Base-by-base conservation (phyloP, 768 basidiomycete species). In the Agaricus blazei region DNA sequence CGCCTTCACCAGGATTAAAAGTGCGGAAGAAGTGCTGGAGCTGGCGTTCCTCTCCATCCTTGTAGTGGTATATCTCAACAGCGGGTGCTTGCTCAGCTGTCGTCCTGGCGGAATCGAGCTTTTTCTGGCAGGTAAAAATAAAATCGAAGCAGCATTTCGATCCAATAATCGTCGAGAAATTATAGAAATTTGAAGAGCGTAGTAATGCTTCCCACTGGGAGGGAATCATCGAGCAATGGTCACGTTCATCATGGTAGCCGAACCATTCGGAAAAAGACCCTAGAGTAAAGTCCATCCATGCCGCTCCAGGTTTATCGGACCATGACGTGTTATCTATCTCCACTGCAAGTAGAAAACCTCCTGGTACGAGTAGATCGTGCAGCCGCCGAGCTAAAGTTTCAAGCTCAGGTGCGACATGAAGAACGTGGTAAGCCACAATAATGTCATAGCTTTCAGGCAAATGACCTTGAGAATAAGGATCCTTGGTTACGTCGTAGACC, bases 21-120 rank as follows among this genome's bases (percentile, higher is more conserved):
- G 31, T 15, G 3, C 5, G 23, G 49, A 51, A 24, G 26, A 24
- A 29, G 29, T 61, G 58, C 51, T 64, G 62, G 47, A 64, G 54
- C 9, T 64, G 58, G 11, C 58, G 42, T 46, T 64, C 63, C 12
- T 55, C 40, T 28, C 63, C 61, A 24, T 54, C 60, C 12, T 24
- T 48, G 37, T 62, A 64, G 4, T 52, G 46, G 34, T 52, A 58
- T 6, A 51, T 23, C 6, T 36, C 40, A 26, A 51, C 11, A 12
- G 5, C 26, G 1, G 49, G 49, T 12, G 23, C 9, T 38, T 6
- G 49, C 19, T 34, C 37, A 9, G 26, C 19, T 11, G 37, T 34
- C n/a, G 8, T 24, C 7, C n/a, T 15, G 9, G 11, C 23, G 12
- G 19, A 9, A 9, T 14, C 26, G n/a, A 27, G 34, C 11, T 34